Conservation (phyloP, 495 filamentous ascomycete genomes). For the Clohesyomyces aquaticus region DNA sequence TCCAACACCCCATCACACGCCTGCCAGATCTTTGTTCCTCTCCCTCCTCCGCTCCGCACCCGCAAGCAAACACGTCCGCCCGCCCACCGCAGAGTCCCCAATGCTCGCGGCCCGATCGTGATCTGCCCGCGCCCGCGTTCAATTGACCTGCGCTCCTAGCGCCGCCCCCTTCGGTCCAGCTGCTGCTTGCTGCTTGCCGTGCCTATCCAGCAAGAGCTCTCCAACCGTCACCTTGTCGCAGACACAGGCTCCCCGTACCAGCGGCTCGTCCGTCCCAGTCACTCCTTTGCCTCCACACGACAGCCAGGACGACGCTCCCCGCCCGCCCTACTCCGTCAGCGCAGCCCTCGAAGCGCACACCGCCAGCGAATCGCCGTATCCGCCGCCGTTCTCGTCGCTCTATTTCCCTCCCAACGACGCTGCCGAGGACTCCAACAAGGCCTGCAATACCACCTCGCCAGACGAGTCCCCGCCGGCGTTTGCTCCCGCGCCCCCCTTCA, state of each 20-base stretch:
- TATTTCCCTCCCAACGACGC: slow-evolving; percentile 52
- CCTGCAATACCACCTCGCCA: slow-evolving; percentile 55
- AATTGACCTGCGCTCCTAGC: slow-evolving; percentile 32
- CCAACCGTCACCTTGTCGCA: slow-evolving; percentile 68
- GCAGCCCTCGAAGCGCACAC: slow-evolving; percentile 41
- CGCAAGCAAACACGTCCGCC: slow-evolving; percentile 34
- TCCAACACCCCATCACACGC: slow-evolving; percentile 23
- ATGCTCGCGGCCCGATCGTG: slow-evolving; percentile 29
- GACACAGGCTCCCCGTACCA: slow-evolving; percentile 59
- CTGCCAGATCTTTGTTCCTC: no score
- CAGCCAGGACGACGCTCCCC: slow-evolving; percentile 48
- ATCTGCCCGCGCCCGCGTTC: slow-evolving; percentile 7
- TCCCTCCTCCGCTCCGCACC: background rate
- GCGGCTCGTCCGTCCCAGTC: slow-evolving; percentile 67
- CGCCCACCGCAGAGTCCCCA: slow-evolving; percentile 31
- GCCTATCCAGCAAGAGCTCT: slow-evolving; percentile 18
- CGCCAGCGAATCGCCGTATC: slow-evolving; percentile 55
- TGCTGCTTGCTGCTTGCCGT: no score
- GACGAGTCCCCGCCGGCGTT: slow-evolving; percentile 58
- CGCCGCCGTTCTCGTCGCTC: slow-evolving; percentile 69
- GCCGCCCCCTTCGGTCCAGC: slow-evolving; percentile 37
- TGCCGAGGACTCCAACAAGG: slow-evolving; percentile 55
- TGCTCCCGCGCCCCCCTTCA: slow-evolving; percentile 47
- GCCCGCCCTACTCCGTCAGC: slow-evolving; percentile 60
- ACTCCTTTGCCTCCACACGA: slow-evolving; percentile 42